A percentile compares a stretch with the other conserved stretches of the same genome.
Evolutionary conservation across 2,329 filamentous ascomycete genomes (phyloP).

Genomic region (Achaetomium macrosporum): DNA sequence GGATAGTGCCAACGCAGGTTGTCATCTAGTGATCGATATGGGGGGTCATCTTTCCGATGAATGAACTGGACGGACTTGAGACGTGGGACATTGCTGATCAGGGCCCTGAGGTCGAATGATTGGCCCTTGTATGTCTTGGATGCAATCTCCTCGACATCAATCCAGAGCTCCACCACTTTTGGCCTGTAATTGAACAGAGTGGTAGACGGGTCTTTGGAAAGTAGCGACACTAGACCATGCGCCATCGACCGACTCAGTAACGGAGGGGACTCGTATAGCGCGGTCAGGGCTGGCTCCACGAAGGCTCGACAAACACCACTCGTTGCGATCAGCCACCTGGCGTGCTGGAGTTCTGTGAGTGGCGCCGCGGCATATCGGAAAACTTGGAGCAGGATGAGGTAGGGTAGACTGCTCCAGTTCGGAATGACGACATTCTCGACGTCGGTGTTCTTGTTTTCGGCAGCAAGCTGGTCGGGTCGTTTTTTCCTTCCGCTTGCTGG

Average conservation of each 20-base stretch:
- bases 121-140: constrained; percentile 47
- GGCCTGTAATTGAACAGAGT: constrained; percentile 58
- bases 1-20: constrained; percentile 66
- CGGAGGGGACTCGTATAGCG: constrained; percentile 64
- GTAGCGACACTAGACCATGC: constrained; percentile 42
- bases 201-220: constrained; percentile 47
- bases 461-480: not conserved
- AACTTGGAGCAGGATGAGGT: constrained; percentile 62
- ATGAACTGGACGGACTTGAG: constrained; percentile 66
- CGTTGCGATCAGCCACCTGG: constrained; percentile 59
- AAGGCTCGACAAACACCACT: constrained; percentile 60
- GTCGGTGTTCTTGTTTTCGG: not conserved
- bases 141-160: constrained; percentile 58
- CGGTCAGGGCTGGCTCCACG: constrained; percentile 65
- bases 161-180: constrained; percentile 64
- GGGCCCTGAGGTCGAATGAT: constrained; percentile 39
- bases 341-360: constrained; percentile 38
- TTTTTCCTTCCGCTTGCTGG: not conserved
- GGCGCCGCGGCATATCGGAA: constrained; percentile 62
- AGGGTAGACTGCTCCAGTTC: constrained; percentile 29
- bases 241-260: constrained; percentile 45
- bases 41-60: constrained; percentile 62
- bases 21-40: constrained; percentile 53
- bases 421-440: constrained; percentile 20
- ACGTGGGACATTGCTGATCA: constrained; percentile 61